Base-by-base conservation (phyloP, 2,329 filamentous ascomycete species). In the Diaporthe sp. region DNA sequence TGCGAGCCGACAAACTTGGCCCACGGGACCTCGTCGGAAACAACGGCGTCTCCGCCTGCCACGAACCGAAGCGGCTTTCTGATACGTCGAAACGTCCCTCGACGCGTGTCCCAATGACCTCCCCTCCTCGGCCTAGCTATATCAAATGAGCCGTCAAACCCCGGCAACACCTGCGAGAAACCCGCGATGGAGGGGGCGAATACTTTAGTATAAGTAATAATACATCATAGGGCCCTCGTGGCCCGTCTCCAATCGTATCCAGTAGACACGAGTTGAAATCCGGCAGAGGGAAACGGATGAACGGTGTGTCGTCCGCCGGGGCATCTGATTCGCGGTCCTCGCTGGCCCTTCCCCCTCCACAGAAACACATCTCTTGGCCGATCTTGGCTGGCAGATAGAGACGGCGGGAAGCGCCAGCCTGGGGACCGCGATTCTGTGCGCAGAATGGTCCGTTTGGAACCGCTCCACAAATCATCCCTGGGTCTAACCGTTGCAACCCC, bases 371-470 rank as follows among this genome's bases (percentile, higher is more conserved):
- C 47, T 68, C 65, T 68, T 55, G 65, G 65, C 65, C 22, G 15
- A 3, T 68, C 63, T 68, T 68, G 65, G 65, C 65, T 53, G 65
- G 63, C 63, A 67, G 63, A 67, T 51, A 49, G 47, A 68, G 47
- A 39, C 65, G 31, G n/a, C 47, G 22, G 20, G 47, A 53, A 68
- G 47, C 47, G 47, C 65, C 65, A 53, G 13, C 47, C 39, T 2
- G 5, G 60, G 10, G 25, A 44, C 60, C 13, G 60, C 22, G 53
- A 37, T 25, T 22, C 20, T 17, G 31, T 22, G 12, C 12, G 47
- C 31, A 68, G 63, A 68, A 34, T 51, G 63, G 63, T 25, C 31
- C 7, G 20, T 25, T 20, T 20, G 4, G 15, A 28, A 6, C 39
- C 22, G 63, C 22, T 25, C 63, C 44, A 68, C 63, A 53, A 53